Evolutionary conservation across 1,284 basidiomycete species (phyloP).

Genomic region (Psilocybe mexicana): DNA sequence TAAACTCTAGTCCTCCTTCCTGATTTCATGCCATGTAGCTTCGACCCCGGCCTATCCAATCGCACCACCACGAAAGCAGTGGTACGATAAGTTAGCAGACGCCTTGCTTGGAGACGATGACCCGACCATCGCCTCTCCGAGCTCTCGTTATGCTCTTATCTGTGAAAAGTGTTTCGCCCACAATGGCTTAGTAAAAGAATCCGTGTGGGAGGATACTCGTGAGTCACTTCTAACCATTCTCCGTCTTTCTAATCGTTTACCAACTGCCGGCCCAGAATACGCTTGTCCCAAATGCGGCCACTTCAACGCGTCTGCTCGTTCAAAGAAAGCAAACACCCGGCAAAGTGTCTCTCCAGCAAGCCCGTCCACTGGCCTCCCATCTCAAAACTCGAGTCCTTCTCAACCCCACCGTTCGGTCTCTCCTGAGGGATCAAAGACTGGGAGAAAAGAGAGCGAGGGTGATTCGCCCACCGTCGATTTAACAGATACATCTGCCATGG

Average conservation of each 20-base stretch:
- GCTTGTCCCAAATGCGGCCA: conserved; percentile 38
- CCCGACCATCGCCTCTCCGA: conserved; percentile 43
- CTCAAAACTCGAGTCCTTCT: conserved; percentile 10
- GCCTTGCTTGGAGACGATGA: conserved; percentile 86
- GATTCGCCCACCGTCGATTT: conserved; percentile 30
- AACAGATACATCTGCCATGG: conserved; percentile 28
- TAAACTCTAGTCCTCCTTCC: not conserved
- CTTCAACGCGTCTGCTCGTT: conserved; percentile 35
- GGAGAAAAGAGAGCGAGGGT: conserved; percentile 8
- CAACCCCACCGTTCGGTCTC: not conserved
- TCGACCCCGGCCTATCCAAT: conserved; percentile 41
- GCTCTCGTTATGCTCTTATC: conserved; percentile 87
- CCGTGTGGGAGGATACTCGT: conserved; percentile 90
- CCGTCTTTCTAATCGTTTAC: not conserved
- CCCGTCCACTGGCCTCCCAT: conserved; percentile 15
- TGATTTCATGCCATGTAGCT: conserved; percentile 15
- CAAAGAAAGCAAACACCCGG: conserved; percentile 23
- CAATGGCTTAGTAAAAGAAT: conserved; percentile 91
- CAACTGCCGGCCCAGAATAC: conserved; percentile 27
- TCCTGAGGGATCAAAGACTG: conserved; percentile 4
- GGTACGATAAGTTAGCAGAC: conserved; percentile 90
- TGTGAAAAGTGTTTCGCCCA: conserved; percentile 92
- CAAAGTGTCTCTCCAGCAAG: conserved; percentile 18
- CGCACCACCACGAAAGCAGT: conserved; percentile 64
- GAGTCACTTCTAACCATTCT: conserved; percentile 37